Conservation (phyloP, 192 early-diverging fungal species). For the Coemansia sp. region DNA sequence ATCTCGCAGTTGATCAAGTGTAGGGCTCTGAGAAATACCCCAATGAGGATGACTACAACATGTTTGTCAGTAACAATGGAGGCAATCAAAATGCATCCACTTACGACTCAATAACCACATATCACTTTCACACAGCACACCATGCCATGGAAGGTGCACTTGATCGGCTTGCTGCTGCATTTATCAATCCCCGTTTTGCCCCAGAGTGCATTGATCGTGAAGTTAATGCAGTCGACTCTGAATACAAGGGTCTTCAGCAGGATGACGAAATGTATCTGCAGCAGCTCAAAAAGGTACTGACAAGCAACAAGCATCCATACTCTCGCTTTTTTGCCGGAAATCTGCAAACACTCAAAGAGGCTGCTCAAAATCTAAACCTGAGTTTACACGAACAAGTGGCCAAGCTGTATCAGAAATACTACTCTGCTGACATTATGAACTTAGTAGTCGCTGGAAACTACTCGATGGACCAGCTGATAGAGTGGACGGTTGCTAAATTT, state of each 20-base stretch:
- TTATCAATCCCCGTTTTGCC: constrained; percentile 80
- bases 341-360: constrained; percentile 69
- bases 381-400: constrained; percentile 69
- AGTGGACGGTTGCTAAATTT: constrained; percentile 79
- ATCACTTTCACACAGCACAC: constrained; percentile 10
- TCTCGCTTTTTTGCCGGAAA: constrained; percentile 85
- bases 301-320: constrained; percentile 70
- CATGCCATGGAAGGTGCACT: constrained; percentile 58
- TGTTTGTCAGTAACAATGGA: constrained; percentile 27
- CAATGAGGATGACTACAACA: constrained; percentile 61
- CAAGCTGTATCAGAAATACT: constrained; percentile 80
- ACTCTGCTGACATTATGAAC: constrained; percentile 93
- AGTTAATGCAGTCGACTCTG: constrained; percentile 87
- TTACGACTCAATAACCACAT: constrained; percentile 7
- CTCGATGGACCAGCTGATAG: constrained; percentile 64
- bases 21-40: constrained; percentile 69
- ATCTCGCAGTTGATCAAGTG: background rate
- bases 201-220: constrained; percentile 81
- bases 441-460: constrained; percentile 83
- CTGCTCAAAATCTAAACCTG: background rate
- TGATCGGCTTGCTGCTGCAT: constrained; percentile 78
- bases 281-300: background rate
- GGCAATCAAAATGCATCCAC: constrained; percentile 39
- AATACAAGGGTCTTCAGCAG: constrained; percentile 82
- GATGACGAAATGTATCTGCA: constrained; percentile 51